Evolutionary conservation across 208 protist genomes (phyloP).

Genomic region (Phytomonas francai): DNA sequence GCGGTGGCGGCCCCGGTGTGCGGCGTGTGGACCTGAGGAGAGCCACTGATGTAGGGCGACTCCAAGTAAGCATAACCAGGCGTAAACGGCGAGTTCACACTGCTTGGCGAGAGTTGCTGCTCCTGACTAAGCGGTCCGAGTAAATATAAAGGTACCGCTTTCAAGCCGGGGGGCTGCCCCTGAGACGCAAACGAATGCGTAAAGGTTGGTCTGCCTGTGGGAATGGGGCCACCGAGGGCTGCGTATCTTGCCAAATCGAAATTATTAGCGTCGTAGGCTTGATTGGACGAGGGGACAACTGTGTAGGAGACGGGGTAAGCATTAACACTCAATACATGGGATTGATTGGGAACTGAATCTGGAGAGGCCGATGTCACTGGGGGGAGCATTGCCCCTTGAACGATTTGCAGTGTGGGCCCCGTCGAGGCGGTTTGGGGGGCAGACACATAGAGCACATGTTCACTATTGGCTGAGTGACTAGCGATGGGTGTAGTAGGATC

Average conservation of each 20-base stretch:
- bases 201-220: not conserved
- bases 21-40: not conserved
- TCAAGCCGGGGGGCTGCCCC: not conserved
- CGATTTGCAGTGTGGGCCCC: not conserved
- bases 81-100: not conserved
- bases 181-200: not conserved
- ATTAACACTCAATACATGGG: not conserved
- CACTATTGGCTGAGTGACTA: not conserved
- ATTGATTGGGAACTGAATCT: not conserved
- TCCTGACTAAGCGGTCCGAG: not conserved
- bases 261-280: not conserved
- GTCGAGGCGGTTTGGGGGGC: not conserved
- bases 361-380: not conserved
- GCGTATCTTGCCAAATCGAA: not conserved
- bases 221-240: not conserved
- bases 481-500: not conserved
- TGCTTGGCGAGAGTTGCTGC: not conserved
- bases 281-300: not conserved
- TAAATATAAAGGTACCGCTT: not conserved
- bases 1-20: not conserved
- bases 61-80: not conserved
- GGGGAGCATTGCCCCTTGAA: not conserved
- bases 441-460: not conserved
- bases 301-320: not conserved
- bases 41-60: not conserved